phyloP scores from a whole-genome alignment of 2,329 filamentous ascomycete species.

The Bimuria novae-zelandiae region DNA sequence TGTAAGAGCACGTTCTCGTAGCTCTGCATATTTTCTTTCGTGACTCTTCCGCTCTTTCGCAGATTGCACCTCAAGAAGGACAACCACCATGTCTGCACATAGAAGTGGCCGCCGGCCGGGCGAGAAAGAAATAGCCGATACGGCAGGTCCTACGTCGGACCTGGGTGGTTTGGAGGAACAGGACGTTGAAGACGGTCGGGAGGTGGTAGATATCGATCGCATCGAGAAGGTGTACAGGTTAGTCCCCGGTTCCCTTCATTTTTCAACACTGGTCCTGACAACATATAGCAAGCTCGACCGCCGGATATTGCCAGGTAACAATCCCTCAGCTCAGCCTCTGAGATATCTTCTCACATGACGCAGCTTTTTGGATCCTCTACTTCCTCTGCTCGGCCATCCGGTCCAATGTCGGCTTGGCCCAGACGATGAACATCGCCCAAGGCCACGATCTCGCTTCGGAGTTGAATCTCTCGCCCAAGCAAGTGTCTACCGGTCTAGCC shows the following conservation, averaged over 20 bases:
- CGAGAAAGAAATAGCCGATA: constrained; percentile 26
- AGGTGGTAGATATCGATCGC: constrained; percentile 40
- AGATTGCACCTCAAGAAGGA: background rate
- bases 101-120: constrained; percentile 15
- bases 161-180: constrained; percentile 28
- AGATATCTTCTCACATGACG: constrained; percentile 9
- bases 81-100: constrained; percentile 27
- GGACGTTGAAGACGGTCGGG: constrained; percentile 41
- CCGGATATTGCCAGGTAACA: constrained; percentile 58
- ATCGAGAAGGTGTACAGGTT: constrained; percentile 46
- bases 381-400: constrained; percentile 91
- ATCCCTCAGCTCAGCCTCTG: background rate
- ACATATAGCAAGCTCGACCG: constrained; percentile 58
- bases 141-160: constrained; percentile 19
- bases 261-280: constrained; percentile 11
- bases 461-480: constrained; percentile 70
- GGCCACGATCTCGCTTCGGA: constrained; percentile 76
- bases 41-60: background rate
- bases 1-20: background rate
- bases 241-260: constrained; percentile 6
- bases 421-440: constrained; percentile 80
- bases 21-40: background rate
- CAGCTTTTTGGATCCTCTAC: constrained; percentile 86
- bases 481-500: constrained; percentile 82
- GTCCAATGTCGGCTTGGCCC: constrained; percentile 89